Conservation (phyloP, 78 protist species). For the Dictyostelium capitatum region DNA sequence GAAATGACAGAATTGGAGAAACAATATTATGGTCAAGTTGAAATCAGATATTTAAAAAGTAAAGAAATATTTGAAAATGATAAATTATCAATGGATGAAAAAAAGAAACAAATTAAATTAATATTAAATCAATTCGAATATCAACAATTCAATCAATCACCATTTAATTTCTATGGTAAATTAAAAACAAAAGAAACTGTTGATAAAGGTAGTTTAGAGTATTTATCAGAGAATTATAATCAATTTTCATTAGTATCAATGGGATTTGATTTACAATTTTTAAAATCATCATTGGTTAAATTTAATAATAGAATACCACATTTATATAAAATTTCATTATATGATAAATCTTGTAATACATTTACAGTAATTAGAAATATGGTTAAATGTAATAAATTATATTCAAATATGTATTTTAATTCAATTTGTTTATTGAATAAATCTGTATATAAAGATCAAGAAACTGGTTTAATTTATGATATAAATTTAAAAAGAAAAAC, state of each 20-base stretch:
- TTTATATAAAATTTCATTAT: background rate
- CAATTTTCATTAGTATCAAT: slow-evolving; percentile 16
- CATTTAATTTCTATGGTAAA: slow-evolving; percentile 19
- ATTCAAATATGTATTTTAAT: slow-evolving; percentile 63
- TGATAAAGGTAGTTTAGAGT: background rate
- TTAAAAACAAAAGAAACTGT: background rate
- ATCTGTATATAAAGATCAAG: background rate
- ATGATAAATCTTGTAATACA: slow-evolving; percentile 19
- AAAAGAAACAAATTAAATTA: slow-evolving; percentile 5
- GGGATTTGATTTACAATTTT: slow-evolving; percentile 9
- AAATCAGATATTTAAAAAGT: background rate
- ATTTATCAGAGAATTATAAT: background rate
- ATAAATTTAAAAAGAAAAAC: slow-evolving; percentile 8
- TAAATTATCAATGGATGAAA: background rate
- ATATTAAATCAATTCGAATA: slow-evolving; percentile 34
- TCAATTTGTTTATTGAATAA: slow-evolving; percentile 28
- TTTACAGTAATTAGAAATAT: background rate
- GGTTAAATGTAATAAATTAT: slow-evolving; percentile 23
- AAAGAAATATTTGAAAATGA: background rate
- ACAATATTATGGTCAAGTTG: background rate
- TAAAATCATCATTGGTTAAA: background rate
- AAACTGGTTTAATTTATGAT: background rate
- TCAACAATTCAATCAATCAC: slow-evolving; percentile 47
- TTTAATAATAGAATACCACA: slow-evolving; percentile 37
- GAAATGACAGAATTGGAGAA: background rate